Percentiles rank a stretch among this genome's conserved stretches.
Conservation (phyloP, 78 protist genomes). For the Protostelium mycophagum region DNA sequence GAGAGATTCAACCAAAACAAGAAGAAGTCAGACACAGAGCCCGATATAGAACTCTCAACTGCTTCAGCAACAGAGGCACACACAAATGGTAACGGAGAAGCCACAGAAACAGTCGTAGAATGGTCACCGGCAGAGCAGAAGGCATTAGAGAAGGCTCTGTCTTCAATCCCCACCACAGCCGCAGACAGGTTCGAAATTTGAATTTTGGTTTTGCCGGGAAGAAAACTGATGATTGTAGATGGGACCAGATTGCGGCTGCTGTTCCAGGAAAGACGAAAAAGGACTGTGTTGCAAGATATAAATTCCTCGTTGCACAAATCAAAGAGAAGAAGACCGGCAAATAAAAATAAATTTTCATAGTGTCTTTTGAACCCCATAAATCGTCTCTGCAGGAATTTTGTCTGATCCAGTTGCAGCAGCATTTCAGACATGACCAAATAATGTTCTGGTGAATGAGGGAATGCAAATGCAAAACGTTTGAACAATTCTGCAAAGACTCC, state of each 20-base stretch:
- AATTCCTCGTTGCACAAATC: conserved; percentile 28
- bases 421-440: too few species aligned
- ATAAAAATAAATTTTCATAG: too few species aligned
- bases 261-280: conserved; percentile 52
- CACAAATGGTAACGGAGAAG: conserved; percentile 10
- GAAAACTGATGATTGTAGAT: too few species aligned
- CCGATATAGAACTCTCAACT: conserved; percentile 15
- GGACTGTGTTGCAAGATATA: conserved; percentile 57
- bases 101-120: conserved; percentile 1
- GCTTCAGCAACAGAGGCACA: conserved; percentile 18
- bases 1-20: conserved; percentile 34
- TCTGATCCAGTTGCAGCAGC: too few species aligned
- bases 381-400: too few species aligned
- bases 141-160: conserved; percentile 48
- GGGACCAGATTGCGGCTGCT: conserved; percentile 48
- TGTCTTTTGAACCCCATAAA: too few species aligned
- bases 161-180: conserved; percentile 24
- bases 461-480: too few species aligned
- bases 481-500: too few species aligned
- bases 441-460: too few species aligned
- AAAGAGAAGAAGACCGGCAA: conserved; percentile 6
- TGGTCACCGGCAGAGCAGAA: conserved; percentile 66
- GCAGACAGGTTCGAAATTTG: too few species aligned
- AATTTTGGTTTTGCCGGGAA: too few species aligned
- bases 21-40: conserved; percentile 31